Evolutionary conservation across 106 monocot species (phyloP), one percentile per base, ranked within the genome.

Genomic region (Dendrobium nobile): DNA sequence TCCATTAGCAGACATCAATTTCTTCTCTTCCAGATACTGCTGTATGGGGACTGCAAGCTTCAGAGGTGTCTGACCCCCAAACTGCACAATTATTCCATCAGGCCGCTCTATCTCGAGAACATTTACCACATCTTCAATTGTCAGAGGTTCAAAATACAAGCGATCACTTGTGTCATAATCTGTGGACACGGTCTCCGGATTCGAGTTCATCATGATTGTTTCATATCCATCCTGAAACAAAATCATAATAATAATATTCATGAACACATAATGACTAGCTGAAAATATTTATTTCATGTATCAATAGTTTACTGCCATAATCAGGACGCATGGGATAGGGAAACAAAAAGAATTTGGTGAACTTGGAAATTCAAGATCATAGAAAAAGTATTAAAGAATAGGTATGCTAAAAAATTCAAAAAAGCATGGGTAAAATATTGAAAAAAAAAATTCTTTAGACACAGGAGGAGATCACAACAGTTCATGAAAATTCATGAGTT

Each of bases 121-220:
- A 85, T 98, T 98, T 9, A 84, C 43, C 8, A 98, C 95, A 81
- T 98, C 98, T 80, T 98, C 98, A 28, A 98, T 74, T 7, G 98
- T 98, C 77, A 98, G 74, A 26, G 98, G 98, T 72, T 98, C 98
- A 77, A 98, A 98, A 87, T 98, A 98, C 41, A 98, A 78, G 54
- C 98, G 85, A 72, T 98, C 95, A 78, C 98, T 98, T 41, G 98
- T 95, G 84, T 98, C 98, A 54, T 98, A 98, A 85, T 98, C 98
- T 11, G 98, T 98, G 17, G 98, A 98, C 9, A 98, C 98, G 9
- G 98, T 98, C 80, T 98, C 98, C 31, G 98, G 98, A 78, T 98
- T 98, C 65, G 98, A 98, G 81, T 98, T 98, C 98, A 98, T 90
- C 98, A 98, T 98, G 31, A 98, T 98, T 68, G 98, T 95, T 79